Conservation (phyloP, 176 grass and related monocot species). For the Calamus simplicifolius region DNA sequence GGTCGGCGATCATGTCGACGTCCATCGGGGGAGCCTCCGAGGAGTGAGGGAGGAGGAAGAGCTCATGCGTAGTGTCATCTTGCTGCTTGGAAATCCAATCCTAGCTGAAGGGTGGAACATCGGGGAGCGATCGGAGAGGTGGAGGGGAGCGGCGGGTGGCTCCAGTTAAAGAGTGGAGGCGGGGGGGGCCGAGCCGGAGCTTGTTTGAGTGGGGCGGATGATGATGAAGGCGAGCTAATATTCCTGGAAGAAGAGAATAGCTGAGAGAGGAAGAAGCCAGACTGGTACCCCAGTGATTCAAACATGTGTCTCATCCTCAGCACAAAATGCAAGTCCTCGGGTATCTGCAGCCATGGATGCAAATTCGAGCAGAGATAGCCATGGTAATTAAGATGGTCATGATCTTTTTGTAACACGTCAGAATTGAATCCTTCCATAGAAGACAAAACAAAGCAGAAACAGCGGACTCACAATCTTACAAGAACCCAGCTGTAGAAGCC, state of each 20-base stretch:
- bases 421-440: no score
- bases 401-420: no score
- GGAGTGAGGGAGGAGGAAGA: constrained; percentile 43
- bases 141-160: constrained; percentile 24
- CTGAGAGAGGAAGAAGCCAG: constrained; percentile 97
- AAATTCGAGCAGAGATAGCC: background rate
- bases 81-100: constrained; percentile 10
- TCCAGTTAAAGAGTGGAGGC: constrained; percentile 44
- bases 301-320: constrained; percentile 98
- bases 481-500: constrained; percentile 87
- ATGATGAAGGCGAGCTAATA: constrained; percentile 39
- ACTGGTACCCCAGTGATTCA: constrained; percentile 94
- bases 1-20: constrained; percentile 42
- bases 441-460: no score
- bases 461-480: constrained; percentile 83
- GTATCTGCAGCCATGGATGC: constrained; percentile 51
- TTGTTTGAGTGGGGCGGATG: constrained; percentile 63
- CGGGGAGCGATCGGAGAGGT: constrained; percentile 32
- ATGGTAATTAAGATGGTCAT: no score
- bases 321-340: constrained; percentile 96
- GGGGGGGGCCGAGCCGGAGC: constrained; percentile 27
- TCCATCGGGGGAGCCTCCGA: constrained; percentile 47
- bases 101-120: constrained; percentile 26
- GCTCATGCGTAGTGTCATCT: constrained; percentile 33
- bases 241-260: constrained; percentile 79